Conservation (phyloP, 129 eudicot genomes). For the Pittosporum tobira region DNA sequence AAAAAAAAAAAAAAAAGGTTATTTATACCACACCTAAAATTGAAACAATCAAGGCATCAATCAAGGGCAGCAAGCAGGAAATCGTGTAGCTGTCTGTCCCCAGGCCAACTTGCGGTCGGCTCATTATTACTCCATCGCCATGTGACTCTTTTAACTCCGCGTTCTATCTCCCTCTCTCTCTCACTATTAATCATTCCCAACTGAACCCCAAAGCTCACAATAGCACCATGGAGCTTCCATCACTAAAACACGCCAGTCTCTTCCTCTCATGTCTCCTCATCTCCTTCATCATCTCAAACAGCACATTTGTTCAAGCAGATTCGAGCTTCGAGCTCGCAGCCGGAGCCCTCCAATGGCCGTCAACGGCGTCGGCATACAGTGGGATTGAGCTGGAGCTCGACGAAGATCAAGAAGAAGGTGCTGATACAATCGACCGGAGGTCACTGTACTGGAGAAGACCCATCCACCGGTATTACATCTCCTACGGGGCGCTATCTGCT, state of each 20-base stretch:
- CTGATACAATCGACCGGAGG: slow-evolving; percentile 16
- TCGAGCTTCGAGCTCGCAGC: slow-evolving; percentile 2
- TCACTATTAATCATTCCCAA: not conserved
- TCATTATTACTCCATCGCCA: slow-evolving; percentile 13
- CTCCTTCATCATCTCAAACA: not conserved
- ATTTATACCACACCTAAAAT: too few species aligned
- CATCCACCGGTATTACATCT: slow-evolving; percentile 29
- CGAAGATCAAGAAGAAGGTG: slow-evolving; percentile 9
- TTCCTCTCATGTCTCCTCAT: not conserved
- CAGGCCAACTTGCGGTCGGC: not conserved
- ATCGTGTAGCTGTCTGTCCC: not conserved
- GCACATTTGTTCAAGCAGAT: not conserved
- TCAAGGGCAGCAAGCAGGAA: not conserved
- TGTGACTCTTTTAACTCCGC: not conserved
- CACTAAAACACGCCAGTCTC: not conserved
- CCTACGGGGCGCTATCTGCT: slow-evolving; percentile 29
- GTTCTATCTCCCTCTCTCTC: not conserved
- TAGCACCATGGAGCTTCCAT: not conserved
- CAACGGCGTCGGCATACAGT: not conserved
- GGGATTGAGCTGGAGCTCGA: slow-evolving; percentile 7
- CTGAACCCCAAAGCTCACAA: not conserved
- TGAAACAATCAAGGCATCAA: too few species aligned
- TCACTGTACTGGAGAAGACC: too few species aligned
- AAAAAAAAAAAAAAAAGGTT: too few species aligned
- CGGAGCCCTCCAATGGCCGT: slow-evolving; percentile 15